Base-by-base conservation (phyloP, 768 basidiomycete genomes). In the Porphyrellus cyaneotinctus region DNA sequence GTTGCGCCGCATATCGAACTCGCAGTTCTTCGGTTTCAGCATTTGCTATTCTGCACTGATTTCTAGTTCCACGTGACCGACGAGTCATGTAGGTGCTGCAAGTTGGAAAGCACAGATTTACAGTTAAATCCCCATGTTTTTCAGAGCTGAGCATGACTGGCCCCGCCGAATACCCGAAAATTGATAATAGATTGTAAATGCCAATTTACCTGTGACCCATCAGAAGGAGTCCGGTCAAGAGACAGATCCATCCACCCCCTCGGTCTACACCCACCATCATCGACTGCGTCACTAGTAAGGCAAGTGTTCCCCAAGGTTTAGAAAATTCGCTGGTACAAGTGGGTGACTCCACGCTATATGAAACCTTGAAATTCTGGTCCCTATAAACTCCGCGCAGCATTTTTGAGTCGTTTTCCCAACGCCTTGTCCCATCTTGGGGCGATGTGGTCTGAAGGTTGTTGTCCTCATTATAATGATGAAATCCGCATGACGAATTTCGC, bases 261-360 rank as follows among this genome's bases (percentile, higher is more conserved):
- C 62, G 64, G 67, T 62, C 52, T 54, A 58, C 56, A 43, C 35
- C 58, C 52, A 61, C 54, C 47, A 45, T 49, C 39, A 45, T n/a
- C n/a, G n/a, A 44, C 37, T 41, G 39, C 44, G 32, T 50, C 47
- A 57, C 53, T 20, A 43, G 56, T 59, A 58, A 59, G 57, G 58
- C 37, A 56, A 58, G 22, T 31, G 22, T 47, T 54, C 30, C 44
- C 50, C 53, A 43, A 35, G 30, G 30, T 43, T 47, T 39, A 44
- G 50, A 6, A 53, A 59, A 48, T 46, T 49, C 49, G 41, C 53
- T 23, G 23, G 41, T 20, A 48, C 26, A 41, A 38, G 38, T 44
- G 9, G 37, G 45, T 46, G 53, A 24, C 41, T 18, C 22, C 26
- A 47, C 26, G 5, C 9, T 59, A 28, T 35, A 52, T 50, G 52